These are phyloP conservation scores for Suhomyces wounanorum DNA, from an alignment of 1,139 yeast species.

Conservation along the genomic window DNA sequence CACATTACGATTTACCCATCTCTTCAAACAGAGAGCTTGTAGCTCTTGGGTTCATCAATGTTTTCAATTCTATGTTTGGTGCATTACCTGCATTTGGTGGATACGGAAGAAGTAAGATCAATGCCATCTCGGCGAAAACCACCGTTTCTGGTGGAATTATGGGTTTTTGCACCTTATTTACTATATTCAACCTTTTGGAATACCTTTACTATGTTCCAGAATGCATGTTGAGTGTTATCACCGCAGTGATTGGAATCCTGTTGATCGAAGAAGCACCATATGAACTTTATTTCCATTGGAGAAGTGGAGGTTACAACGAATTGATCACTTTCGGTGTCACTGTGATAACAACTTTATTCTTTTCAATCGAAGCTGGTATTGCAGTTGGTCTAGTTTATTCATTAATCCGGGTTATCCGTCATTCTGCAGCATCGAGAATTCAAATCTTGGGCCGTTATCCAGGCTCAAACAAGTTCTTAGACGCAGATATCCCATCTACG, in stretches of 20 bases:
- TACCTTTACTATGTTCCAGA: slow-evolving; percentile 74
- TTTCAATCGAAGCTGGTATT: slow-evolving; percentile 89
- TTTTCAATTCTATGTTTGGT: slow-evolving; percentile 68
- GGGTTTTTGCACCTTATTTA: slow-evolving; percentile 70
- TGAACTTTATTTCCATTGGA: slow-evolving; percentile 74
- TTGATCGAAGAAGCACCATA: slow-evolving; percentile 85
- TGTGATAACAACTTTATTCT: slow-evolving; percentile 68
- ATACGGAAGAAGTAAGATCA: slow-evolving; percentile 88
- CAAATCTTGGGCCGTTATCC: slow-evolving; percentile 86
- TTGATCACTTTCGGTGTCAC: slow-evolving; percentile 73
- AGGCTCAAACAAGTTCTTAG: slow-evolving; percentile 71
- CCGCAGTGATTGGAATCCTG: slow-evolving; percentile 76
- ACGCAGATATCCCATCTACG: slow-evolving; percentile 59
- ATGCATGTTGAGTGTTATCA: slow-evolving; percentile 79
- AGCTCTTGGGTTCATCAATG: slow-evolving; percentile 79
- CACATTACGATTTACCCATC: slow-evolving; percentile 63
- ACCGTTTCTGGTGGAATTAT: slow-evolving; percentile 81
- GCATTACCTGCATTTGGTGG: slow-evolving; percentile 96
- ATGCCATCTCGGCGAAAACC: slow-evolving; percentile 82
- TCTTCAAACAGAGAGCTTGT: slow-evolving; percentile 76
- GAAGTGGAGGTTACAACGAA: slow-evolving; percentile 76
- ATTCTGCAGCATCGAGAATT: slow-evolving; percentile 84
- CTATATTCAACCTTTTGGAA: slow-evolving; percentile 62
- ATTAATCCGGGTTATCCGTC: slow-evolving; percentile 75
- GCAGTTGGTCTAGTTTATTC: slow-evolving; percentile 83